Base-by-base conservation (phyloP, 2,329 filamentous ascomycete species). In the Stemphylium vesicarium region DNA sequence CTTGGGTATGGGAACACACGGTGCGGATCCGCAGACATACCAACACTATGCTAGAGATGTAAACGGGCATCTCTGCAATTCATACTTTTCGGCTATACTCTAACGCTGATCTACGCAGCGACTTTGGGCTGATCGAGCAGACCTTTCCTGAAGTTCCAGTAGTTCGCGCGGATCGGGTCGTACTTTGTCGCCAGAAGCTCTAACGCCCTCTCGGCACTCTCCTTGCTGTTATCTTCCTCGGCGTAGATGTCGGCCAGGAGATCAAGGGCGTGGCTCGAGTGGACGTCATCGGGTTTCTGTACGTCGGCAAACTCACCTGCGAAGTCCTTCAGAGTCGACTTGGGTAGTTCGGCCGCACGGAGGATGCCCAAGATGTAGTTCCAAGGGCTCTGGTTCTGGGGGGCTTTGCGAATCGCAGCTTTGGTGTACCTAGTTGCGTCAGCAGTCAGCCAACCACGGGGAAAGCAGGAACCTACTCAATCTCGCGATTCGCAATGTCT, bases 331-430 rank as follows among this genome's bases (percentile, higher is more conserved):
- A 86, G 74, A 15, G 80, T 79, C 2, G 66, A 75, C 43, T 84
- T 62, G 4, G 77, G 74, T 33, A 81, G 75, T 7, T 79, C 86
- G 1, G 85, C 86, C 68, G 91, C 90, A 54, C 82, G 82, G 56
- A 96, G 75, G 41, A 92, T 86, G 3, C 91, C 95, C 29, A 87
- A 82, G 12, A 97, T 80, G 76, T 97, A 99, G 75, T 92, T 95
- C 95, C 95, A 99, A 1, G 92, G 85, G 64, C 90, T 94, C 75
- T 92, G 90, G 75, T 98, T 99, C 82, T 98, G 93, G 40, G 95
- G 95, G 36, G 93, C 92, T 59, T 89, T 80, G 31, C 80, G 76
- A 57, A 96, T 91, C 71, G 90, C 90, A 42, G 83, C 80, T 78
- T 91, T 83, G 6, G 90, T 86, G 57, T 78, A 81, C 12, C 75